Conservation (phyloP, 345 rosid genomes). For the Turritis glabra region DNA sequence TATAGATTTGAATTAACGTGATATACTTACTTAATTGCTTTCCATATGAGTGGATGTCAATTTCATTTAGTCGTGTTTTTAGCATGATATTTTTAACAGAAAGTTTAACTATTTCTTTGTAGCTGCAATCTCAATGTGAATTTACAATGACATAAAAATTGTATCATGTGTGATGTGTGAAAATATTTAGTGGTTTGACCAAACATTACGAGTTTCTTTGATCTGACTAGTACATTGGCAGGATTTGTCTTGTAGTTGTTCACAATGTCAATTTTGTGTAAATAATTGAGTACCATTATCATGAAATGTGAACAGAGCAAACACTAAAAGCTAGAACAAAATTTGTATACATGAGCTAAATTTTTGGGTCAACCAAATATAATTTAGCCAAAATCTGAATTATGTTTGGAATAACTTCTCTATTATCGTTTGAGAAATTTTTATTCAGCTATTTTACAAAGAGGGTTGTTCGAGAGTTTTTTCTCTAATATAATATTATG, state of each 20-base stretch:
- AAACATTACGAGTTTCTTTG: neutral
- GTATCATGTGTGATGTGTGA: conserved; percentile 1
- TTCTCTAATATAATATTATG: too few relatives aligned
- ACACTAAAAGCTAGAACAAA: neutral
- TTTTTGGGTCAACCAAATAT: neutral
- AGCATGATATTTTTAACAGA: too few relatives aligned
- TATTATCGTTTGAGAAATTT: neutral
- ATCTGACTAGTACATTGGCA: conserved; percentile 18
- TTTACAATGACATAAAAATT: neutral
- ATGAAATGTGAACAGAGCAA: conserved; percentile 10
- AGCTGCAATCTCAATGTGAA: neutral
- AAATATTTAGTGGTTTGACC: conserved; percentile 8
- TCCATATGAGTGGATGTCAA: too few relatives aligned
- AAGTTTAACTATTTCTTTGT: too few relatives aligned
- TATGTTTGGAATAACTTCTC: neutral
- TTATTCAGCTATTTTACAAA: neutral
- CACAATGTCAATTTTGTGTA: conserved; percentile 8
- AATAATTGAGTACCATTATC: neutral
- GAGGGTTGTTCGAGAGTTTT: too few relatives aligned
- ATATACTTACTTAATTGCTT: too few relatives aligned
- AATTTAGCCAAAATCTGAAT: neutral
- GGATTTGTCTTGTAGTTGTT: conserved; percentile 19
- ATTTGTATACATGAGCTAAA: neutral
- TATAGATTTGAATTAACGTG: too few relatives aligned
- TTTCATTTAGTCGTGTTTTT: too few relatives aligned